phyloP scores from a whole-genome alignment of 768 basidiomycete species.

The Termitomyces sp. region DNA sequence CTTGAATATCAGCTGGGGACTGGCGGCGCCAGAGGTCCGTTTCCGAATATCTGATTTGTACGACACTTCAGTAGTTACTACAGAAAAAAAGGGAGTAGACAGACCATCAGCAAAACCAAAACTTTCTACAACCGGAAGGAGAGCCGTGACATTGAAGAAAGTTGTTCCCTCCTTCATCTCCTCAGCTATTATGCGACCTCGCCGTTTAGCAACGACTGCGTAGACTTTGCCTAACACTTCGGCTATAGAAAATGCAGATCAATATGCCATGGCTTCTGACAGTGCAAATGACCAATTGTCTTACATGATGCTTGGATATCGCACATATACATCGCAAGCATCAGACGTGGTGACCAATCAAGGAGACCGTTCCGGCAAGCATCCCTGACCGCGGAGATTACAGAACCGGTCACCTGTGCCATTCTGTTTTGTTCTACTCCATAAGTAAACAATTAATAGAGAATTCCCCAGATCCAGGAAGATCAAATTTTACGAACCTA shows the following conservation, averaged over 20 bases:
- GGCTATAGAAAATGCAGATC: constrained; percentile 46
- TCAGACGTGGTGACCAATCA: constrained; percentile 96
- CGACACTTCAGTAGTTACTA: constrained; percentile 6
- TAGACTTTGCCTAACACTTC: constrained; percentile 98
- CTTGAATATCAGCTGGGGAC: constrained; percentile 94
- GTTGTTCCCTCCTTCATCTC: constrained; percentile 98
- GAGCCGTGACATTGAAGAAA: constrained; percentile 87
- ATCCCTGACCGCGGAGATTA: constrained; percentile 86
- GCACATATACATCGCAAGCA: constrained; percentile 98
- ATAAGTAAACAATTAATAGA: constrained; percentile 11
- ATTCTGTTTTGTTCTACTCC: constrained; percentile 70
- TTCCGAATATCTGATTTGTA: constrained; percentile 79
- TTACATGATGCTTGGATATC: constrained; percentile 97
- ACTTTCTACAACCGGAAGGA: constrained; percentile 93
- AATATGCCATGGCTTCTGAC: constrained; percentile 1
- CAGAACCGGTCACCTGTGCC: constrained; percentile 83
- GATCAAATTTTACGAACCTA: constrained; percentile 38
- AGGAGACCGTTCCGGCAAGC: constrained; percentile 85
- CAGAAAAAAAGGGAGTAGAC: constrained; percentile 14
- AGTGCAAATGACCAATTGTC: constrained; percentile 22
- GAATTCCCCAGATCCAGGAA: background rate
- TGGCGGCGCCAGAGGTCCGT: constrained; percentile 93
- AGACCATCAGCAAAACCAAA: constrained; percentile 96
- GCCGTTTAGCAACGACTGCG: constrained; percentile 86
- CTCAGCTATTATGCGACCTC: constrained; percentile 90